Conservation (phyloP, 2,329 filamentous ascomycete species). For the Rutstroemia sp. region DNA sequence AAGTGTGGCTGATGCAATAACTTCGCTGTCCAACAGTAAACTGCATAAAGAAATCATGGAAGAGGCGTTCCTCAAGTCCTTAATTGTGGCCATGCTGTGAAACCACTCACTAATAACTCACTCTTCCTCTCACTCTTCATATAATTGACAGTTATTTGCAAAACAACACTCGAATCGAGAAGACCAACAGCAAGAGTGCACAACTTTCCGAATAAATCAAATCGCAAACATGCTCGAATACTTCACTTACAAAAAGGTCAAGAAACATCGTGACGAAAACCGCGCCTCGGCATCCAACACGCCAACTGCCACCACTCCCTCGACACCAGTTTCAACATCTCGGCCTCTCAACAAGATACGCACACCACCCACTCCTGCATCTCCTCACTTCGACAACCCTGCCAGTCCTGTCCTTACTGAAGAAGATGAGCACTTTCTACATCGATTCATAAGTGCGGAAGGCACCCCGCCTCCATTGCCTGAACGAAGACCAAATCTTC, state of each 20-base stretch:
- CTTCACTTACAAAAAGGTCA: conserved; percentile 54
- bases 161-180: not conserved
- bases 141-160: no score
- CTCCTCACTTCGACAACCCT: conserved; percentile 7
- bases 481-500: conserved; percentile 11
- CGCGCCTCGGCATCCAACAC: conserved; percentile 5
- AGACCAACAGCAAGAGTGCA: no score
- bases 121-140: no score
- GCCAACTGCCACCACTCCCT: not conserved
- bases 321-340: not conserved
- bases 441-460: conserved; percentile 43
- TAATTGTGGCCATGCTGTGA: not conserved
- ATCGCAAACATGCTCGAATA: conserved; percentile 50
- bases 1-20: not conserved
- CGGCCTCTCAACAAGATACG: conserved; percentile 13
- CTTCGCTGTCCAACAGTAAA: not conserved
- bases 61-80: not conserved
- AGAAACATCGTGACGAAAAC: conserved; percentile 46
- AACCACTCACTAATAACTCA: no score
- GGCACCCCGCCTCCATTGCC: conserved; percentile 47
- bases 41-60: not conserved
- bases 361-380: conserved; percentile 20
- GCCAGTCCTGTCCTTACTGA: conserved; percentile 41
- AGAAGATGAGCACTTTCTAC: conserved; percentile 52
- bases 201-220: not conserved